phyloP scores from a whole-genome alignment of 306 rosid genomes.

The Glycine tomentella region DNA sequence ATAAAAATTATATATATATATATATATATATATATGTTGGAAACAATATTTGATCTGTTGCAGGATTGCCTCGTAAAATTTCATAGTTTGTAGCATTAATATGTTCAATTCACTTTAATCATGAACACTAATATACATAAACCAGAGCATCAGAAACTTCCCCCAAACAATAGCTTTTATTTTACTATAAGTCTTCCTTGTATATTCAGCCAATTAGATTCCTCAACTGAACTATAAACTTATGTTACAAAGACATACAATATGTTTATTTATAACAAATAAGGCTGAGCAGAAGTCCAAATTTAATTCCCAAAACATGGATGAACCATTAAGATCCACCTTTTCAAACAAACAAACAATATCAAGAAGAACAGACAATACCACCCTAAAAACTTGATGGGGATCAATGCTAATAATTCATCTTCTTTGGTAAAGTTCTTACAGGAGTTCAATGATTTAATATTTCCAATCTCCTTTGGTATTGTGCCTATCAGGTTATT shows the following conservation, averaged over 20 bases:
- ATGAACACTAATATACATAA: slow-evolving; percentile 21
- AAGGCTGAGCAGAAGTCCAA: slow-evolving; percentile 11
- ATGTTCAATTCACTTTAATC: slow-evolving; percentile 31
- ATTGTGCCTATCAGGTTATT: slow-evolving; percentile 72
- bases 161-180: not conserved
- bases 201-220: slow-evolving; percentile 22
- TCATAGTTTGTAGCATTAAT: slow-evolving; percentile 14
- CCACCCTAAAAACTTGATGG: slow-evolving; percentile 38
- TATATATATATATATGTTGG: no score
- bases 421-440: slow-evolving; percentile 53
- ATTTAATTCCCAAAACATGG: slow-evolving; percentile 19
- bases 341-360: slow-evolving; percentile 25
- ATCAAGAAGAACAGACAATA: slow-evolving; percentile 31
- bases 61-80: slow-evolving; percentile 24
- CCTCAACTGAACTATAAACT: slow-evolving; percentile 21
- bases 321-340: slow-evolving; percentile 16
- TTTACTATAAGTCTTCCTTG: slow-evolving; percentile 6
- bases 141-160: slow-evolving; percentile 29
- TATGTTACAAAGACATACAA: not conserved
- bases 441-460: slow-evolving; percentile 75
- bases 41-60: slow-evolving; percentile 20
- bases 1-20: no score
- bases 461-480: slow-evolving; percentile 84
- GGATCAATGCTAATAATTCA: slow-evolving; percentile 43
- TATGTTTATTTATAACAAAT: slow-evolving; percentile 22